A percentile compares a stretch with the other conserved stretches of the same genome.
These are phyloP conservation scores for Gymnopilus junonius DNA, from an alignment of 768 basidiomycete genomes.

Conservation along the genomic window DNA sequence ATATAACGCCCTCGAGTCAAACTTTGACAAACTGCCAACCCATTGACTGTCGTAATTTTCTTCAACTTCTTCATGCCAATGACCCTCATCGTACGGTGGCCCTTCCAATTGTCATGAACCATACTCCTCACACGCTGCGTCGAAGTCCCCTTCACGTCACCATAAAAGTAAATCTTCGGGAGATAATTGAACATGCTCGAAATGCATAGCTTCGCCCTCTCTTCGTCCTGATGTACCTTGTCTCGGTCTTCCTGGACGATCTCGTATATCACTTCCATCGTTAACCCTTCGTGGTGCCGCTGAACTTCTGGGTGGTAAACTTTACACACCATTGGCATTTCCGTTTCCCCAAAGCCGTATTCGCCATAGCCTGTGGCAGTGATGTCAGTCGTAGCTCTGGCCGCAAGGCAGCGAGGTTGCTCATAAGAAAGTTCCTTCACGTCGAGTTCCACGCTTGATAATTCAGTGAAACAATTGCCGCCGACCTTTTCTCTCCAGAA, in stretches of 20 bases:
- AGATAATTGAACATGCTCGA: constrained; percentile 6
- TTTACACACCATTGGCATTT: constrained; percentile 6
- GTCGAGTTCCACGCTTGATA: no score
- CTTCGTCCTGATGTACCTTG: neutral
- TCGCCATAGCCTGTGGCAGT: neutral
- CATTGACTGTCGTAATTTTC: constrained; percentile 1
- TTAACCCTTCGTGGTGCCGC: constrained; percentile 5
- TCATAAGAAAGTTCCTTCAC: neutral
- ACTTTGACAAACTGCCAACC: constrained; percentile 7
- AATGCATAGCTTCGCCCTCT: neutral
- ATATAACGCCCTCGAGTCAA: constrained; percentile 14
- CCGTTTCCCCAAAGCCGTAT: no score
- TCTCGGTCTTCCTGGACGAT: neutral
- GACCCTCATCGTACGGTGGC: constrained; percentile 6
- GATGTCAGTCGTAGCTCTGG: neutral
- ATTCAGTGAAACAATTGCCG: no score
- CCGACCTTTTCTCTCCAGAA: no score
- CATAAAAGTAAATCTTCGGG: constrained; percentile 1
- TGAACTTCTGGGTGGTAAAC: constrained; percentile 10
- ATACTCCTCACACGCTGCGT: constrained; percentile 10
- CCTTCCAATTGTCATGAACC: neutral
- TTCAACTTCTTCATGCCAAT: constrained; percentile 4
- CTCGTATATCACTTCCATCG: neutral
- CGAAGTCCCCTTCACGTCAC: neutral
- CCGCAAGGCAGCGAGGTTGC: neutral